Conservation (phyloP, 2,329 filamentous ascomycete species). For the Diaporthe ampelina region DNA sequence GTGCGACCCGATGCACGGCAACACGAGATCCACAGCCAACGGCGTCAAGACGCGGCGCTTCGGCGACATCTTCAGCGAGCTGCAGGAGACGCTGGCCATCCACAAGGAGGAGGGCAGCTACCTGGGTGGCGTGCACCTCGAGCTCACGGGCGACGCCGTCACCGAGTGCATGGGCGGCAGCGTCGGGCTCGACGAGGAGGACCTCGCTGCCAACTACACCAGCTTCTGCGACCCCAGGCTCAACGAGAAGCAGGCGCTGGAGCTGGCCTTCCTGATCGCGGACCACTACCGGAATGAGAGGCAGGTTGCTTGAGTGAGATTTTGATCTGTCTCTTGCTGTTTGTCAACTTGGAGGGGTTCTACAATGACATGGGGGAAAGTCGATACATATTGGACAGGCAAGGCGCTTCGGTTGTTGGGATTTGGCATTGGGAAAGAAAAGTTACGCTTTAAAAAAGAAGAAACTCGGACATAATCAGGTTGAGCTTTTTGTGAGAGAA, state of each 20-base stretch:
- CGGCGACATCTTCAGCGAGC: conserved; percentile 88
- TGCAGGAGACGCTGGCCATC: conserved; percentile 85
- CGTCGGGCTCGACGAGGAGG: conserved; percentile 87
- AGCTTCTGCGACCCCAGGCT: conserved; percentile 95
- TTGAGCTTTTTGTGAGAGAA: neutral
- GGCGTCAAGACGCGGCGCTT: conserved; percentile 96
- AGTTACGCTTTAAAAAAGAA: neutral
- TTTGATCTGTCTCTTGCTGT: neutral
- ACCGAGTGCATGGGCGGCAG: conserved; percentile 96
- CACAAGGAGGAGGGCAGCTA: conserved; percentile 88
- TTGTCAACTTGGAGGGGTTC: neutral
- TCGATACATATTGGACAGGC: neutral
- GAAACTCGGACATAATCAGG: neutral
- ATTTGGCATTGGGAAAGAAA: neutral
- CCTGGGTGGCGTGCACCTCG: conserved; percentile 93
- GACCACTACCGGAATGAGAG: conserved; percentile 74
- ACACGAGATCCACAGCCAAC: conserved; percentile 75
- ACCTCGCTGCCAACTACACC: conserved; percentile 91
- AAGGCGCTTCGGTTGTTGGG: conserved; percentile 21
- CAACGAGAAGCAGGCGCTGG: conserved; percentile 97
- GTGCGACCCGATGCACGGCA: conserved; percentile 98
- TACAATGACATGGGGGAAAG: neutral
- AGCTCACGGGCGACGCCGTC: conserved; percentile 94
- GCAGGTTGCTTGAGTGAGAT: conserved; percentile 10
- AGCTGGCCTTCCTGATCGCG: conserved; percentile 93